Evolutionary conservation across 176 grass and related monocot species (phyloP).

Genomic region (Triticum aestivum): DNA sequence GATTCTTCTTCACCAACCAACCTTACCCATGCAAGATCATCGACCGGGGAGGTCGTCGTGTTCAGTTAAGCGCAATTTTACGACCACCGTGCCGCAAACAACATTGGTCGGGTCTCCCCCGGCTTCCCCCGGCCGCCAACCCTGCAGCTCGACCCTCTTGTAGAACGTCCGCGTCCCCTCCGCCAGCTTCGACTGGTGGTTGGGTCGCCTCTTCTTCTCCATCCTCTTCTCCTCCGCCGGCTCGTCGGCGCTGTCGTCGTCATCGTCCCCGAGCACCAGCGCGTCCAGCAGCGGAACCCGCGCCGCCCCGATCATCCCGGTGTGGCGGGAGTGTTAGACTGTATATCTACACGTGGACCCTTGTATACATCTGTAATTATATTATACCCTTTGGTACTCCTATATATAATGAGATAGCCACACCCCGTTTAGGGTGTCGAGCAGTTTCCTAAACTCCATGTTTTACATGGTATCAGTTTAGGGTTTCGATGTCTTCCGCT

Average conservation of each 20-base stretch:
- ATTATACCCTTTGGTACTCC: no score
- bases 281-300: conserved; percentile 12
- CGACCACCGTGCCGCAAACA: conserved; percentile 10
- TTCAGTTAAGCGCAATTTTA: background rate
- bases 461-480: no score
- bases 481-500: no score
- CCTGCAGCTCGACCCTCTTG: background rate
- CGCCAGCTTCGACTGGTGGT: background rate
- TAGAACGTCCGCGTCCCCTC: conserved; percentile 10
- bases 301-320: conserved; percentile 17
- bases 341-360: no score
- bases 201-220: background rate
- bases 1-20: background rate
- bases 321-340: background rate
- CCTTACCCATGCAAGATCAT: background rate
- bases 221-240: background rate
- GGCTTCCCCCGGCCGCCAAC: background rate
- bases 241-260: background rate
- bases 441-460: no score
- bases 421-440: no score
- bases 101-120: background rate
- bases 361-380: no score
- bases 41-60: background rate
- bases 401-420: no score
- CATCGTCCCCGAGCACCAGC: background rate